Evolutionary conservation across 1,284 basidiomycete species (phyloP), one percentile per base, ranked within the genome.

Genomic region (Moesziomyces sp.): DNA sequence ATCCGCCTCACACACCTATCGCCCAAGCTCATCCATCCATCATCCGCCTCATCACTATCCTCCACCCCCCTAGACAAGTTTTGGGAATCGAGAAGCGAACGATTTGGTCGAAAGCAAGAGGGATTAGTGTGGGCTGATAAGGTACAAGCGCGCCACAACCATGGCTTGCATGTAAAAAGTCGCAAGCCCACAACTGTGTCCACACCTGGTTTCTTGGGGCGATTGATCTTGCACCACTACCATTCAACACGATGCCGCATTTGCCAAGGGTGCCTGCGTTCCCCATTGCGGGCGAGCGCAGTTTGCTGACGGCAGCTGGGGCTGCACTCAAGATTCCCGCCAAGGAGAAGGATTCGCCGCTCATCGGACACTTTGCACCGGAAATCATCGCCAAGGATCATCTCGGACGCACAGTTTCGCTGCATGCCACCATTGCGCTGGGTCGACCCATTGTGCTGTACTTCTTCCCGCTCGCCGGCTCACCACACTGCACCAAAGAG

Each of bases 391-490:
- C 79, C 2, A 49, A 51, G 11, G 79, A 81, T 44, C 78, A 79
- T 47, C 60, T 74, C 30, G 77, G 67, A 11, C 60, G 78, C 3
- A 13, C 40, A 7, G 71, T 71, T n/a, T 79, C 77, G 3, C 62
- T 81, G 0, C 79, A 79, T 30, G 64, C 76, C 40, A 81, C 79
- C 30, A 78, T 81, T 44, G 30, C 43, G 3, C 58, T 81, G 0
- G 79, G 79, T 2, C 58, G 79, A 26, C 79, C 78, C 7, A 78
- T 81, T 46, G 56, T 78, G 16, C 69, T 81, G 40, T 79, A 66
- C 65, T 81, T 81, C 55, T 81, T 79, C 58, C 79, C 79, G 9
- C 70, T 81, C 5, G 77, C 79, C 16, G 79, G 79, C 10, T 79
- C 79, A 4, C 79, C 79, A 7, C 79, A 79, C 34, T 80, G 77